Base-by-base conservation (phyloP, 2,329 filamentous ascomycete genomes). In the Leptodontidium sp. region DNA sequence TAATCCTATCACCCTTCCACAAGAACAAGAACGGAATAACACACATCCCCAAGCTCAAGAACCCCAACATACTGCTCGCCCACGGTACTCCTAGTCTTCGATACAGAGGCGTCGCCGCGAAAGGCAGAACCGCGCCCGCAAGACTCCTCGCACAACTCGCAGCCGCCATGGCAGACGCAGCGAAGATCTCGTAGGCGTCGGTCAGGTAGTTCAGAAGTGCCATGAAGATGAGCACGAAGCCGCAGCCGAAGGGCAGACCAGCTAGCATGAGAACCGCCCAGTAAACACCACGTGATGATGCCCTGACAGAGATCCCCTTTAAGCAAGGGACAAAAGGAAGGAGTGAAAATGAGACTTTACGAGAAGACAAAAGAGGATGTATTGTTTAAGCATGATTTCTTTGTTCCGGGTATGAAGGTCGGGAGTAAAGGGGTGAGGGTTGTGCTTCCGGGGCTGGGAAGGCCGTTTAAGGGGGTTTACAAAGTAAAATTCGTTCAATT, bases 181-280 rank as follows among this genome's bases (percentile, higher is more conserved):
- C 86, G 73, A 88, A 88, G 69, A 82, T 79, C n/a, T 86, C 86
- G 72, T 88, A 88, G 53, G 81, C 82, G 61, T 88, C 81, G 0
- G 86, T 85, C 12, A 89, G 81, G 77, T 89, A 89, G 71, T 88
- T 82, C 72, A 89, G 87, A 74, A 89, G 82, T 74, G 84, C 86
- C 79, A 89, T 86, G 80, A 88, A 84, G 65, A 89, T 82, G 49
- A 88, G 76, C 68, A 88, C 86, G 64, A 84, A 85, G 1, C 82
- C 81, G 43, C 82, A 82, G 40, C 83, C 84, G 77, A 87, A 88
- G 55, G 88, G 79, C 32, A 83, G 82, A 72, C 88, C 87, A 68
- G 87, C 87, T 7, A 88, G 81, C 66, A 85, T 86, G 5, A 85
- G 84, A 1, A 82, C 85, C 66, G 86, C 84, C 82, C 86, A 89